Conservation (phyloP, 306 rosid genomes). For the Astragalus membranaceus region DNA sequence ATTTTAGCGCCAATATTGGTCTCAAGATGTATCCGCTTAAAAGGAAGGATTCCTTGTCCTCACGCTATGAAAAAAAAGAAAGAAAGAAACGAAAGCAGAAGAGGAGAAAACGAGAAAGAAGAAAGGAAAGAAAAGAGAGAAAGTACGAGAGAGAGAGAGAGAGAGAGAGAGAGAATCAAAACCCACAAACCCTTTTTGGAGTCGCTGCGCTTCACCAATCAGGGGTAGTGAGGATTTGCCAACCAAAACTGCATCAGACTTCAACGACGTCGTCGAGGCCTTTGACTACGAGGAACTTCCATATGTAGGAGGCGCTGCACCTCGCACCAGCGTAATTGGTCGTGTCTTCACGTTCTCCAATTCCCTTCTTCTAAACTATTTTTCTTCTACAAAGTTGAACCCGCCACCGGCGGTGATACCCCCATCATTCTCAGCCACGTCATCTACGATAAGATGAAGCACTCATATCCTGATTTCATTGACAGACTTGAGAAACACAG, state of each 20-base stretch:
- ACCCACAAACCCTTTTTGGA: conserved; percentile 37
- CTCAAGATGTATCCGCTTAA: too few relatives aligned
- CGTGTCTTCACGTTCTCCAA: conserved; percentile 88
- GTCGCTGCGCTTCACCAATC: conserved; percentile 48
- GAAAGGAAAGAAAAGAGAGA: too few relatives aligned
- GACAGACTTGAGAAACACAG: conserved; percentile 61
- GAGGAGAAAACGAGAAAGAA: too few relatives aligned
- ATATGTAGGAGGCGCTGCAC: conserved; percentile 85
- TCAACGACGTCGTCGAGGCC: conserved; percentile 74
- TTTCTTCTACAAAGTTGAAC: conserved; percentile 86
- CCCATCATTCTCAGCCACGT: conserved; percentile 79
- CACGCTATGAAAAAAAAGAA: too few relatives aligned
- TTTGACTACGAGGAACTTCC: conserved; percentile 80
- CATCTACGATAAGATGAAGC: conserved; percentile 65
- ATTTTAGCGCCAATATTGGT: too few relatives aligned
- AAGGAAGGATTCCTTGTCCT: too few relatives aligned
- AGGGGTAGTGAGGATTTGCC: conserved; percentile 58
- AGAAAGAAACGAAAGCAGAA: too few relatives aligned
- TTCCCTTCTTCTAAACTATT: conserved; percentile 74
- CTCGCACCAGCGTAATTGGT: conserved; percentile 65
- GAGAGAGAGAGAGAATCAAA: conserved; percentile 40
- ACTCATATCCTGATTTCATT: conserved; percentile 65
- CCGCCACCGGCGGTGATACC: conserved; percentile 77
- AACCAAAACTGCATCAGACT: conserved; percentile 49
- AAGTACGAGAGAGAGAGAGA: too few relatives aligned